Evolutionary conservation across 2,329 filamentous ascomycete species (phyloP).

Genomic region (Shiraia sp.): DNA sequence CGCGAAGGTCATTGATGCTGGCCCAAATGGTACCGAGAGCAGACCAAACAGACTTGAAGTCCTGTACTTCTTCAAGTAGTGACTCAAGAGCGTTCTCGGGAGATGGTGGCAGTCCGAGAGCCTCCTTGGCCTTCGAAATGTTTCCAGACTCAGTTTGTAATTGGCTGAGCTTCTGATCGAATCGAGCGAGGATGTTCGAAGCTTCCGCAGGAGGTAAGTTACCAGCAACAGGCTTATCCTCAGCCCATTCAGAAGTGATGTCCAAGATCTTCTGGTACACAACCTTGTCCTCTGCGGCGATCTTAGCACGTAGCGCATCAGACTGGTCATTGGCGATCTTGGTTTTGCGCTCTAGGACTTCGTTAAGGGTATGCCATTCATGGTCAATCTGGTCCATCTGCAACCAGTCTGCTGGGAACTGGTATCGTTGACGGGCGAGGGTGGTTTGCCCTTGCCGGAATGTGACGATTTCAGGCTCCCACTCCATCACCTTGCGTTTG

Average conservation of each 20-base stretch:
- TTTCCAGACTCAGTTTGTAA: conserved; percentile 88
- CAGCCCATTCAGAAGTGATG: conserved; percentile 85
- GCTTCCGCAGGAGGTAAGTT: conserved; percentile 89
- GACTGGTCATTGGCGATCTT: conserved; percentile 97
- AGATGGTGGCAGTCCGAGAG: conserved; percentile 82
- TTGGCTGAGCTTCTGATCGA: conserved; percentile 82
- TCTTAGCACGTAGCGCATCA: conserved; percentile 92
- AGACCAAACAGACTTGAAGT: conserved; percentile 99
- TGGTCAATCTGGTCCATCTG: conserved; percentile 95
- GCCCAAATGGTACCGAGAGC: conserved; percentile 95
- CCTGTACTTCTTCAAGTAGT: conserved; percentile 92
- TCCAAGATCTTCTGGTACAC: conserved; percentile 87
- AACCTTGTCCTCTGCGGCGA: conserved; percentile 88
- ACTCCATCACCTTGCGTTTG: conserved; percentile 88
- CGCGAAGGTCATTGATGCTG: conserved; percentile 89
- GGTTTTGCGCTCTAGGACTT: conserved; percentile 86
- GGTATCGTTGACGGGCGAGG: conserved; percentile 86
- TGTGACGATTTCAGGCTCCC: conserved; percentile 93
- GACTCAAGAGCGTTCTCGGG: conserved; percentile 80
- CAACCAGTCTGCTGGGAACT: conserved; percentile 92
- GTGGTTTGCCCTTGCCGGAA: conserved; percentile 96
- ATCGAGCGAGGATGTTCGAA: conserved; percentile 77
- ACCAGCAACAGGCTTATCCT: conserved; percentile 95
- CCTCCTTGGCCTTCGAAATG: conserved; percentile 96
- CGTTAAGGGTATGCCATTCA: conserved; percentile 91